Evolutionary conservation across 176 grass and related monocot species (phyloP).

Genomic region (Avena atlantica): DNA sequence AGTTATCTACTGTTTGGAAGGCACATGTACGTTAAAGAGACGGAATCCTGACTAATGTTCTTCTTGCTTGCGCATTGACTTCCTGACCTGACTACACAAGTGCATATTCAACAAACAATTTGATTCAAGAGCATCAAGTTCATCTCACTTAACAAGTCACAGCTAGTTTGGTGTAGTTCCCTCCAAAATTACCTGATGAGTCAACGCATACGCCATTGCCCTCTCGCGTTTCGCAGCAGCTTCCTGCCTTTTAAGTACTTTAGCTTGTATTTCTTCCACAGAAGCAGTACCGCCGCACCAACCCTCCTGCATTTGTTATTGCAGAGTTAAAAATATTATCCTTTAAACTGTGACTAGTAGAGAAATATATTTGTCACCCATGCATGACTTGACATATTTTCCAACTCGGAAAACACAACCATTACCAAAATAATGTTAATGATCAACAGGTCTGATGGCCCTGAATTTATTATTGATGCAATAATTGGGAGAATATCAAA

Average conservation of each 20-base stretch:
- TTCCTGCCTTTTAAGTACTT: conserved; percentile 89
- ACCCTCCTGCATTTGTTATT: conserved; percentile 64
- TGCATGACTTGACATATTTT: conserved; percentile 27
- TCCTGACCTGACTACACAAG: conserved; percentile 1
- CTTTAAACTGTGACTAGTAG: conserved; percentile 1
- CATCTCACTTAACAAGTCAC: conserved; percentile 22
- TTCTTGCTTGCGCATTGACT: conserved; percentile 17
- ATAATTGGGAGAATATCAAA: conserved; percentile 10
- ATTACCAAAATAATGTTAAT: conserved; percentile 16
- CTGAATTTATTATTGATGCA: conserved; percentile 21
- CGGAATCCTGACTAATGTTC: conserved; percentile 11
- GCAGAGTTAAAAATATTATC: background rate
- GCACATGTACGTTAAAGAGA: background rate
- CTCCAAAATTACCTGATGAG: conserved; percentile 83
- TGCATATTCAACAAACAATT: conserved; percentile 33
- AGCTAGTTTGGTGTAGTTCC: conserved; percentile 11
- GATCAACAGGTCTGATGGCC: conserved; percentile 7
- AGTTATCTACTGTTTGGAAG: background rate
- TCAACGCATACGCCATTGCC: conserved; percentile 98
- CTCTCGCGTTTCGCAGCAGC: conserved; percentile 94
- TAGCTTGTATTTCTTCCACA: conserved; percentile 85
- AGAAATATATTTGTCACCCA: conserved; percentile 3
- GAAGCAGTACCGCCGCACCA: conserved; percentile 95
- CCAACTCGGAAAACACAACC: background rate
- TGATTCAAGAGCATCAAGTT: background rate